Evolutionary conservation across 495 filamentous ascomycete species (phyloP).

Genomic region (Tetracladium setigerum): DNA sequence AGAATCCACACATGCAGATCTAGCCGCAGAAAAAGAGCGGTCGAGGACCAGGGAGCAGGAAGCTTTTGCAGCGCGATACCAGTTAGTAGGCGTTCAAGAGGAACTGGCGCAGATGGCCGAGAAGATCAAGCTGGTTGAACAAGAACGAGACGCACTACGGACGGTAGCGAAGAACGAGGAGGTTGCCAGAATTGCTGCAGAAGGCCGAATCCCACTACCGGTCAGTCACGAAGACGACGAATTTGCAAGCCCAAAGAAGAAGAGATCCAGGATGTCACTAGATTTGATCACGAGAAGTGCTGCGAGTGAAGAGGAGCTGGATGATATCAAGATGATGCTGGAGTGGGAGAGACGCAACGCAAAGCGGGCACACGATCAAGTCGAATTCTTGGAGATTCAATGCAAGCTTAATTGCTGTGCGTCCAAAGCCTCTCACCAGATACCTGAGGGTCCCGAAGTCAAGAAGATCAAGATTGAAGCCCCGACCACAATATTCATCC

Average conservation of each 20-base stretch:
- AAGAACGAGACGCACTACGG: conserved; percentile 61
- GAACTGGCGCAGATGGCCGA: conserved; percentile 59
- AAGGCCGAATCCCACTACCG: conserved; percentile 56
- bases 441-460: not conserved
- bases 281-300: conserved; percentile 34
- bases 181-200: conserved; percentile 52
- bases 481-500: conserved; percentile 31
- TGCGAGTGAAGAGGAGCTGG: conserved; percentile 42
- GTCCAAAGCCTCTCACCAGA: conserved; percentile 27
- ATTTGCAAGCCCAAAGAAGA: conserved; percentile 37
- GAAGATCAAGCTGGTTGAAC: conserved; percentile 56
- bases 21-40: conserved; percentile 39
- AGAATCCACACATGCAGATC: conserved; percentile 29
- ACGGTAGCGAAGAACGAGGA: conserved; percentile 50
- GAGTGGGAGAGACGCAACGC: conserved; percentile 58
- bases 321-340: conserved; percentile 53
- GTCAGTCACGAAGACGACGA: conserved; percentile 33
- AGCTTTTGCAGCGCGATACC: conserved; percentile 65
- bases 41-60: conserved; percentile 60
- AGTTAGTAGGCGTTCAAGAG: conserved; percentile 65
- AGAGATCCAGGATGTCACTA: conserved; percentile 22
- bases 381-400: conserved; percentile 78
- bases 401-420: conserved; percentile 68
- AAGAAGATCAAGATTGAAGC: not conserved
- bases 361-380: conserved; percentile 58